phyloP scores from a whole-genome alignment of 495 filamentous ascomycete genomes.

The Talaromyces proteolyticus region DNA sequence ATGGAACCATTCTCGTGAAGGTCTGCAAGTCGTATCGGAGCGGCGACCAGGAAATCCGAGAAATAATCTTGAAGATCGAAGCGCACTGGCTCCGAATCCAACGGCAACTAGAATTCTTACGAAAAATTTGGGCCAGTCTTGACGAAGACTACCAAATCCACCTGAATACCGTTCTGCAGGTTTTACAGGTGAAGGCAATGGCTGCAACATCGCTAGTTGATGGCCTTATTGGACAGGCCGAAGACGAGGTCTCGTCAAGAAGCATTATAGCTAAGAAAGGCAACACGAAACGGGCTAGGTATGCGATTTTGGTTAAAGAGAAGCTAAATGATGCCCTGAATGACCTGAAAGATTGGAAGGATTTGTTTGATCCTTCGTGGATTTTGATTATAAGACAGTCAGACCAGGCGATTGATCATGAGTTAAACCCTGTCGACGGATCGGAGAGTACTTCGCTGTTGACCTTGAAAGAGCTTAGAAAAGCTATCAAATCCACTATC shows the following conservation, averaged over 20 bases:
- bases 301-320: neutral
- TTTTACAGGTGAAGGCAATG: neutral
- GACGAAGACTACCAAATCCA: neutral
- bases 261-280: neutral
- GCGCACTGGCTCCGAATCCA: neutral
- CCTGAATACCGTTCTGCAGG: neutral
- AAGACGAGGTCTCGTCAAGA: neutral
- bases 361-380: conserved; percentile 20
- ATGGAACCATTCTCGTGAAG: neutral
- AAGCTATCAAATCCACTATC: neutral
- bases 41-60: neutral
- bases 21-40: neutral
- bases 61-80: neutral
- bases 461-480: conserved; percentile 4
- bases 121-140: neutral
- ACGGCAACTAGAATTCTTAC: neutral
- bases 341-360: conserved; percentile 16
- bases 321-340: conserved; percentile 8
- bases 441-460: conserved; percentile 6
- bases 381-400: conserved; percentile 14
- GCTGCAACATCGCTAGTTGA: neutral
- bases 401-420: conserved; percentile 11
- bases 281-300: neutral
- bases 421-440: conserved; percentile 7
- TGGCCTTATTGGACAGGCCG: neutral